Base-by-base conservation (phyloP, 352 stramenopile species). In the Achlya hypogyna region DNA sequence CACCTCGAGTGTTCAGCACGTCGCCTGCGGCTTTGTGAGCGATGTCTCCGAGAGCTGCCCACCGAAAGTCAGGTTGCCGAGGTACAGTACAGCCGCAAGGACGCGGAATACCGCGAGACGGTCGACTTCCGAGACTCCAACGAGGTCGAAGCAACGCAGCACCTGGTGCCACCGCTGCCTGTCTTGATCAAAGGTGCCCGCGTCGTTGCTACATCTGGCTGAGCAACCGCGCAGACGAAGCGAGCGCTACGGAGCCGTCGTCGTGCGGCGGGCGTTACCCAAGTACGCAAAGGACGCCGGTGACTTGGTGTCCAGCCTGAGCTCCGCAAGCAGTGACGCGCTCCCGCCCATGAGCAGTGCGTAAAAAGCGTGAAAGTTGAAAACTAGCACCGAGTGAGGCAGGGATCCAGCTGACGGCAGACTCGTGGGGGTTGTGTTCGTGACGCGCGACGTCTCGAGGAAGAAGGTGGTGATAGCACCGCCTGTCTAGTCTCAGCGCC, bases 351-450 rank as follows among this genome's bases (percentile, higher is more conserved):
- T 70, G 16, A 90, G 74, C 43, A 92, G 64, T 14, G 81, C 73
- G 70, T 92, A 92, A 23, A 92, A 75, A 12, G 89, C 59, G 70
- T 92, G 83, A 58, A 92, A 92, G 60, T 90, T 92, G 51, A 34
- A 49, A 32, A 34, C 60, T 67, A 67, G n/a, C 1, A 3, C 0
- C 22, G 16, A 40, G 2, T 29, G 56, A 54, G 18, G 3, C n/a
- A 32, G 8, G 22, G 20, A 12, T 25, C 2, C 58, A 72, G 68
- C 18, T 79, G 74, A 31, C 38, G 45, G 1, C 14, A 34, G n/a
- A 56, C 43, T 20, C 42, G 43, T 31, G 27, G 42, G 18, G 53
- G 53, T 73, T 14, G 18, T 32, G 9, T 71, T 77, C 20, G 79
- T 89, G 16, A 92, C 74, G 20, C 83, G 73, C 4, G 77, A 76